Percentiles rank a stretch among this genome's conserved stretches.
Conservation (phyloP, 441 rosid genomes). For the Dalechampia spathulata region DNA sequence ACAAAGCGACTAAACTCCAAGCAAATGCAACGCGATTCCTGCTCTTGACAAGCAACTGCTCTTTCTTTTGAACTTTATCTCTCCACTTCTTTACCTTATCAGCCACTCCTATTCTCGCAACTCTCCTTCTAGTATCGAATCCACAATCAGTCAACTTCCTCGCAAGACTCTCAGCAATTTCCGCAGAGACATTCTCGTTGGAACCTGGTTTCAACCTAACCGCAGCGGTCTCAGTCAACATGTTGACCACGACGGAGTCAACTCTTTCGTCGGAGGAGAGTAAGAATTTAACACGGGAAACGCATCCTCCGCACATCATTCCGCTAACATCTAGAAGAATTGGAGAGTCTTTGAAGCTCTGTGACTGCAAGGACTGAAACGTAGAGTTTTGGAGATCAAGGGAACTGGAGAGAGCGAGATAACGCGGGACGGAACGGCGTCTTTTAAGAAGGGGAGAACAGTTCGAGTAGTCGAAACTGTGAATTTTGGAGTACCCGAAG, state of each 20-base stretch:
- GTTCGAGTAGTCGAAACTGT: constrained; percentile 15
- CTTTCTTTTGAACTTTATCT: constrained; percentile 64
- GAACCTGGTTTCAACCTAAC: constrained; percentile 46
- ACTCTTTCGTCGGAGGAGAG: constrained; percentile 70
- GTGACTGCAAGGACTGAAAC: constrained; percentile 5
- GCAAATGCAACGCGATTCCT: constrained; percentile 83
- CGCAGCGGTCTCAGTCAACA: constrained; percentile 93
- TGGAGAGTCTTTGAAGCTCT: constrained; percentile 27
- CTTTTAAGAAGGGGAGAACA: constrained; percentile 14
- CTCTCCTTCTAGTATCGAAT: constrained; percentile 70
- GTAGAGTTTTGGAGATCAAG: constrained; percentile 32
- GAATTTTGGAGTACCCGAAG: constrained; percentile 13
- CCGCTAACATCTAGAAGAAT: constrained; percentile 72
- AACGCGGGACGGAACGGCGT: constrained; percentile 17
- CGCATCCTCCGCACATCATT: constrained; percentile 96
- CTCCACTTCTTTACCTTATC: constrained; percentile 77
- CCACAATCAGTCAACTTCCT: constrained; percentile 73
- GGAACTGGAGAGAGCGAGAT: constrained; percentile 35
- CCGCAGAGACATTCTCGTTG: constrained; percentile 19
- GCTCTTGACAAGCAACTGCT: constrained; percentile 61
- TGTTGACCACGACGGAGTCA: constrained; percentile 78
- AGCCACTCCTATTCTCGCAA: constrained; percentile 53
- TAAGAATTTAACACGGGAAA: constrained; percentile 68
- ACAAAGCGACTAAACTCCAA: constrained; percentile 89
- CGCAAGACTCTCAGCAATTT: constrained; percentile 55